A percentile compares a stretch with the other conserved stretches of the same genome.
Evolutionary conservation across 768 basidiomycete genomes (phyloP).

Genomic region (Suillus sp.): DNA sequence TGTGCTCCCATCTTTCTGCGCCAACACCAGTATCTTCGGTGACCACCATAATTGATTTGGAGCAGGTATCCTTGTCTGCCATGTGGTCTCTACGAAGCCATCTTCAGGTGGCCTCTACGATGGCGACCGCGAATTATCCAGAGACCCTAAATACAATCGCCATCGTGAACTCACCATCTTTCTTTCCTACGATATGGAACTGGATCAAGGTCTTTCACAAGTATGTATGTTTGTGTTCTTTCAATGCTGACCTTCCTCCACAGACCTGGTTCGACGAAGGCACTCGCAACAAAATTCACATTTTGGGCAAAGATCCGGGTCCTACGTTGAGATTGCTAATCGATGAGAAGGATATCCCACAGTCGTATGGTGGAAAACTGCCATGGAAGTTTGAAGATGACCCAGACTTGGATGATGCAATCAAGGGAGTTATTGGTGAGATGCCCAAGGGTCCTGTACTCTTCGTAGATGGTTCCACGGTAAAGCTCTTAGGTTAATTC

Average conservation of each 20-base stretch:
- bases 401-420: constrained; percentile 61
- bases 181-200: constrained; percentile 82
- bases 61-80: constrained; percentile 55
- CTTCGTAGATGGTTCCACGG: constrained; percentile 48
- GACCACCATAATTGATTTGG: constrained; percentile 75
- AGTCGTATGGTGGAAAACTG: constrained; percentile 71
- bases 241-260: not conserved
- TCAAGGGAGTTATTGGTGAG: constrained; percentile 45
- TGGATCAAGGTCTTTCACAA: constrained; percentile 69
- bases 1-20: constrained; percentile 61
- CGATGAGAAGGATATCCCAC: constrained; percentile 55
- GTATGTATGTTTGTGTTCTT: constrained; percentile 3
- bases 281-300: constrained; percentile 75
- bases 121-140: constrained; percentile 82
- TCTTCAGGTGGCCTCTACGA: constrained; percentile 71
- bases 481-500: constrained; percentile 24
- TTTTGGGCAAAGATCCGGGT: constrained; percentile 65
- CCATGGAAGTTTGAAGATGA: constrained; percentile 71
- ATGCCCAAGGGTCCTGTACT: constrained; percentile 60
- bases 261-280: constrained; percentile 81
- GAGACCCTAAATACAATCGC: constrained; percentile 71
- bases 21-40: constrained; percentile 59
- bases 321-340: constrained; percentile 53
- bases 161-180: constrained; percentile 78
- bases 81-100: constrained; percentile 75